Percentiles rank a stretch among this genome's conserved stretches.
phyloP scores from a whole-genome alignment of 1,284 basidiomycete species.

The Naganishia albida region DNA sequence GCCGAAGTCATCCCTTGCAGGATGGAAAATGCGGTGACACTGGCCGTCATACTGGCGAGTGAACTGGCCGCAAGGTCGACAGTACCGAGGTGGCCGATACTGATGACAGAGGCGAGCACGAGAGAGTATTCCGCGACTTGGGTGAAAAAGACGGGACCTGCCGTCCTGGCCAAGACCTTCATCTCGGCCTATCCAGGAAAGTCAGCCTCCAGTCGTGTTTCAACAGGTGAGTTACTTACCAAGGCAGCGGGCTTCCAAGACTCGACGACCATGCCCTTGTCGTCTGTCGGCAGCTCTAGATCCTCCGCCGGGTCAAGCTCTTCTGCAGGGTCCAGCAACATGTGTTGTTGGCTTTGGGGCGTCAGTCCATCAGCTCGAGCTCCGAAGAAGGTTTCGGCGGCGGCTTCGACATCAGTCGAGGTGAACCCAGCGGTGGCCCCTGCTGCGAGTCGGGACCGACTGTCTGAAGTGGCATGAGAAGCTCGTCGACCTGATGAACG shows the following conservation, averaged over 20 bases:
- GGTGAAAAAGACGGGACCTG: conserved; percentile 51
- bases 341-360: conserved; percentile 30
- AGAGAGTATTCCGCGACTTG: conserved; percentile 55
- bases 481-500: conserved; percentile 2
- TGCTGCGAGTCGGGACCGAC: conserved; percentile 16
- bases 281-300: conserved; percentile 47
- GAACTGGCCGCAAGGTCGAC: conserved; percentile 68
- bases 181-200: conserved; percentile 41
- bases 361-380: conserved; percentile 11
- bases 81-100: conserved; percentile 79
- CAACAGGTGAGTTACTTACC: conserved; percentile 37
- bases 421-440: conserved; percentile 13
- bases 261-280: conserved; percentile 42
- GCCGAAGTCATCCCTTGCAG: conserved; percentile 76
- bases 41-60: conserved; percentile 68
- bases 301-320: conserved; percentile 48
- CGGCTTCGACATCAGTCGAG: conserved; percentile 17
- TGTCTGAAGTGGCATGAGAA: conserved; percentile 4
- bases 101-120: conserved; percentile 60
- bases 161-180: conserved; percentile 44
- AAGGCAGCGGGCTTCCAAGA: conserved; percentile 42
- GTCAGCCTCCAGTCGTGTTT: not conserved
- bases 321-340: conserved; percentile 51
- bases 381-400: conserved; percentile 15
- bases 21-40: conserved; percentile 68